Percentiles rank a stretch among this genome's conserved stretches.
These are phyloP conservation scores for Pythium oligandrum DNA, from an alignment of 352 stramenopile genomes.

Conservation along the genomic window DNA sequence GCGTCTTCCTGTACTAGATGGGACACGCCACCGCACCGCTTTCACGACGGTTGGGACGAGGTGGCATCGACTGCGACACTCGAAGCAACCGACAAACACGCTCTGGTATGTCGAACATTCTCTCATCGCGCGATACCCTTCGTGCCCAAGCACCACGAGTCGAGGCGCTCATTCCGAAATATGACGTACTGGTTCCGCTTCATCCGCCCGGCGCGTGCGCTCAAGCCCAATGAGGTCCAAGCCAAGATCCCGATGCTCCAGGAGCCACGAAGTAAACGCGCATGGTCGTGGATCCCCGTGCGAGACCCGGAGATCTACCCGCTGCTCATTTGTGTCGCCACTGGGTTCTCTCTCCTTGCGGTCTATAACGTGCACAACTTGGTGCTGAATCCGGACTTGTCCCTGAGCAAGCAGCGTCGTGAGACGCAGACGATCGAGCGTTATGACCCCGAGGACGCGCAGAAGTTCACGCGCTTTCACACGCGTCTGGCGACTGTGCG, in stretches of 20 bases:
- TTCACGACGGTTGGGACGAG: neutral
- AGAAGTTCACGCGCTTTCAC: conserved; percentile 23
- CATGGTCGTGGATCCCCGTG: conserved; percentile 22
- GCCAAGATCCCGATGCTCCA: conserved; percentile 36
- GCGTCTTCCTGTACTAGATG: conserved; percentile 53
- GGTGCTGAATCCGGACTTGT: conserved; percentile 25
- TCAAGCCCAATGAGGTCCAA: conserved; percentile 29
- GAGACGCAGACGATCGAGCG: conserved; percentile 27
- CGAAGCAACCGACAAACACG: neutral
- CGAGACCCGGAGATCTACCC: conserved; percentile 37
- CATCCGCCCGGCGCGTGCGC: conserved; percentile 14
- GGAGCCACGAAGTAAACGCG: conserved; percentile 14
- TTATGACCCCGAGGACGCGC: conserved; percentile 20
- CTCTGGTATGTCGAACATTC: neutral
- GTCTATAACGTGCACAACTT: conserved; percentile 31
- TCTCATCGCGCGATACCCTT: conserved; percentile 1
- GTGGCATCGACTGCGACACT: conserved; percentile 5
- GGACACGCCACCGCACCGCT: neutral
- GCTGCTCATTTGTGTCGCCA: conserved; percentile 23
- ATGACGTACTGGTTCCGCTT: conserved; percentile 25
- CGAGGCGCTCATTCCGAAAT: neutral
- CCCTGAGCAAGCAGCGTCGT: conserved; percentile 23
- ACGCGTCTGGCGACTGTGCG: conserved; percentile 17
- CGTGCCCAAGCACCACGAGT: neutral
- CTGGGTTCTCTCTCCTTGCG: conserved; percentile 19